These are phyloP conservation scores for Hypoxylon subgilvum DNA, from an alignment of 495 filamentous ascomycete species.

Conservation along the genomic window DNA sequence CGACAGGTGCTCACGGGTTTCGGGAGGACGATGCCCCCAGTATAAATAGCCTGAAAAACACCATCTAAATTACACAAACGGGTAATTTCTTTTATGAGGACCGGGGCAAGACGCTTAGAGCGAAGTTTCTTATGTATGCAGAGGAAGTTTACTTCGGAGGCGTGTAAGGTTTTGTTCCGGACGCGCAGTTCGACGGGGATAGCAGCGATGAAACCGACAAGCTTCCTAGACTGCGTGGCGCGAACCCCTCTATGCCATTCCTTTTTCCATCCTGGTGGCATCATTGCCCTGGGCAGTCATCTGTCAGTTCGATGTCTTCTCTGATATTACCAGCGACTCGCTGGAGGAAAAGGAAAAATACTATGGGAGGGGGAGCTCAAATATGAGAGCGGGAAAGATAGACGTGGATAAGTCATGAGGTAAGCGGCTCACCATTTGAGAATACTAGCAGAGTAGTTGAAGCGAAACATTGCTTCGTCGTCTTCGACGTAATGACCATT, in stretches of 20 bases:
- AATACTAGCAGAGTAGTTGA: slow-evolving; percentile 89
- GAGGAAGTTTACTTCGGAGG: slow-evolving; percentile 95
- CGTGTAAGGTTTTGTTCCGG: slow-evolving; percentile 72
- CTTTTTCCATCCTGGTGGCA: slow-evolving; percentile 92
- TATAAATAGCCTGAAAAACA: slow-evolving; percentile 95
- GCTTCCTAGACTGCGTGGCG: slow-evolving; percentile 72
- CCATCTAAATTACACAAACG: slow-evolving; percentile 80
- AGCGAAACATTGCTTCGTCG: slow-evolving; percentile 93
- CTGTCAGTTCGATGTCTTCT: slow-evolving; percentile 31
- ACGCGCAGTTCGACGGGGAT: slow-evolving; percentile 83
- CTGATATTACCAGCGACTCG: too few species aligned
- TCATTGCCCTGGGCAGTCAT: slow-evolving; percentile 71
- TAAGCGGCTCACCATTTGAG: slow-evolving; percentile 73
- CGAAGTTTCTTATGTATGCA: slow-evolving; percentile 98
- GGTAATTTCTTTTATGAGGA: slow-evolving; percentile 96
- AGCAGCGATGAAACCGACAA: slow-evolving; percentile 94
- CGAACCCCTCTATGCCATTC: slow-evolving; percentile 96
- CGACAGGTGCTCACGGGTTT: slow-evolving; percentile 89
- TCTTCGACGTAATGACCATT: slow-evolving; percentile 96
- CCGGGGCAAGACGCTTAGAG: slow-evolving; percentile 85
- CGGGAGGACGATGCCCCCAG: slow-evolving; percentile 86
- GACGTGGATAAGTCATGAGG: background rate
- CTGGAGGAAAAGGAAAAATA: too few species aligned
- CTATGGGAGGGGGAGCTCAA: too few species aligned
- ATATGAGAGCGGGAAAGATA: background rate